Evolutionary conservation across 805 yeast species (phyloP), one percentile per base, ranked within the genome.

Genomic region (Wickerhamiella lipophila): DNA sequence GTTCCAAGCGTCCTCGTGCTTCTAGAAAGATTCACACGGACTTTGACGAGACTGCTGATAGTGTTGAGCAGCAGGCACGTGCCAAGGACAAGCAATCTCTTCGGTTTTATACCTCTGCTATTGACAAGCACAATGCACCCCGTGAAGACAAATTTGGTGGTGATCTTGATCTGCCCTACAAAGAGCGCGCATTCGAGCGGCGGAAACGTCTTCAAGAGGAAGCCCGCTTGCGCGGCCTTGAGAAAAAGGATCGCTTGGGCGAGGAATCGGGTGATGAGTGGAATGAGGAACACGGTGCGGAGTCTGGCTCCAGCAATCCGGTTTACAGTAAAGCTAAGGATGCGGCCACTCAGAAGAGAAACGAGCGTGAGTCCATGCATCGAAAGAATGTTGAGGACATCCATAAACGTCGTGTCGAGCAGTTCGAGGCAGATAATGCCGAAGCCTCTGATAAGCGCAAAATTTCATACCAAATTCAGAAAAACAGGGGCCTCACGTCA

Each of bases 51-150:
- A 70, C 63, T 25, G 77, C 83, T 40, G 94, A 83, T 46, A 92
- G 78, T 23, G 79, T 86, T 43, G 97, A 92, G 65, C 73, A 56
- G 50, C 60, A 57, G 38, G 60, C 59, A 2, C 54, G 61, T 1
- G 57, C 75, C 41, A 94, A 85, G 60, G 97, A 87, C 51, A 89
- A 88, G 68, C 51, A 74, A 51, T 75, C 94, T 1, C 75, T 92
- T 58, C 79, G 97, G 52, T 92, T 92, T 78, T 92, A 92, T 73
- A 92, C 98, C 1, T 84, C 97, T 51, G 88, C 89, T 66, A 88
- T 92, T 64, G 96, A 87, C 64, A 94, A 88, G 67, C 81, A 80
- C 47, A 46, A 53, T 5, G 50, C 44, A 6, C 23, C 46, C 19
- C 41, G 41, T 41, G 47, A 42, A 6, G 54, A 49, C 18, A 30